Conservation (phyloP, 345 rosid genomes). For the Anastatica hierochuntica region DNA sequence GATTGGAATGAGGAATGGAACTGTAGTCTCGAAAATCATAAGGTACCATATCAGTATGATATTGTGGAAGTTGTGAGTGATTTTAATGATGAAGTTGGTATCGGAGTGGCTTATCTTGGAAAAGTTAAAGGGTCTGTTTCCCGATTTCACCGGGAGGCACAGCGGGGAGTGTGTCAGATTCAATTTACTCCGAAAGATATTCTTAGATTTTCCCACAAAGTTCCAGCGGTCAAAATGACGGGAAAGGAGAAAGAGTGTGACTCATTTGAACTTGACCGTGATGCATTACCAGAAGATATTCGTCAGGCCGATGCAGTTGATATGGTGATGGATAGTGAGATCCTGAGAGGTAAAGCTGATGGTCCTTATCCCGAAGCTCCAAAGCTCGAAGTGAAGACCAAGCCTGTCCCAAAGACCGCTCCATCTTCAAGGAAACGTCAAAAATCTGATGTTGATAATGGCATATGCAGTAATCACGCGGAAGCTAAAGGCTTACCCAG, state of each 20-base stretch:
- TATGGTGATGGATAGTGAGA: slow-evolving; percentile 12
- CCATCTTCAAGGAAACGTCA: slow-evolving; percentile 22
- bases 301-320: slow-evolving; percentile 11
- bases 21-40: slow-evolving; percentile 35
- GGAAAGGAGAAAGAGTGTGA: slow-evolving; percentile 54
- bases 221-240: slow-evolving; percentile 58
- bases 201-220: slow-evolving; percentile 62
- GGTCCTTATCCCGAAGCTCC: slow-evolving; percentile 7
- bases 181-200: slow-evolving; percentile 22
- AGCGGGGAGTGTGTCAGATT: not conserved
- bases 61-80: slow-evolving; percentile 60
- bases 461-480: not conserved
- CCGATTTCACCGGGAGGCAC: slow-evolving; percentile 32
- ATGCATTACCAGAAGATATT: slow-evolving; percentile 41
- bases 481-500: slow-evolving; percentile 5
- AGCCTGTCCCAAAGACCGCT: slow-evolving; percentile 13
- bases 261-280: slow-evolving; percentile 66
- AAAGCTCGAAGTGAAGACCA: slow-evolving; percentile 7
- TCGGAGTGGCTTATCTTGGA: slow-evolving; percentile 54
- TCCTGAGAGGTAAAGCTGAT: slow-evolving; percentile 14
- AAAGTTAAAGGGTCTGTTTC: slow-evolving; percentile 63
- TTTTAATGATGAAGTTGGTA: slow-evolving; percentile 35
- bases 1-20: slow-evolving; percentile 53
- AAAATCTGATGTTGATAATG: slow-evolving; percentile 7
- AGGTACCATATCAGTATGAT: slow-evolving; percentile 42